Evolutionary conservation across 805 yeast genomes (phyloP).

Genomic region (Kazachstania psychrophila): DNA sequence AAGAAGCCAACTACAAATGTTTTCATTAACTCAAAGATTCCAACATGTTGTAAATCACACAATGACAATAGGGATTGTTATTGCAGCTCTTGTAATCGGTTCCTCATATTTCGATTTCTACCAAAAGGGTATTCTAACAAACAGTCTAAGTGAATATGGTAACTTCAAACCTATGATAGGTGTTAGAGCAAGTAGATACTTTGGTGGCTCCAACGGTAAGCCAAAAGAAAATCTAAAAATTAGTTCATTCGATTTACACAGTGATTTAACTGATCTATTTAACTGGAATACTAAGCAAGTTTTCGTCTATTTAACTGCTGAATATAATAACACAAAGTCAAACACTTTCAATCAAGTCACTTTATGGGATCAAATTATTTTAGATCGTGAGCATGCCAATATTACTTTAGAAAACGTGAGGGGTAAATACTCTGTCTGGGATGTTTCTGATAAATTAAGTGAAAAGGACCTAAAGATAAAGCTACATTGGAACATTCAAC

Average conservation of each 20-base stretch:
- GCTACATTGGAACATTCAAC: slow-evolving; percentile 89
- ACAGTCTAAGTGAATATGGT: slow-evolving; percentile 32
- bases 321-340: slow-evolving; percentile 44
- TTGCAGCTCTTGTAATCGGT: slow-evolving; percentile 40
- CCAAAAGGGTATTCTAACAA: slow-evolving; percentile 35
- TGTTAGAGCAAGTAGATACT: slow-evolving; percentile 47
- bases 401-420: slow-evolving; percentile 43
- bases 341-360: slow-evolving; percentile 57
- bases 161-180: slow-evolving; percentile 34
- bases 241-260: slow-evolving; percentile 61
- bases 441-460: slow-evolving; percentile 49
- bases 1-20: no score
- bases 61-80: slow-evolving; percentile 40
- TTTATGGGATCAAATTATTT: slow-evolving; percentile 84
- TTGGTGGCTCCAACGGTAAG: slow-evolving; percentile 56
- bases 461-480: slow-evolving; percentile 58
- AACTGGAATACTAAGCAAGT: slow-evolving; percentile 97
- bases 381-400: slow-evolving; percentile 46
- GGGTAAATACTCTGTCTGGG: slow-evolving; percentile 84
- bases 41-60: slow-evolving; percentile 48
- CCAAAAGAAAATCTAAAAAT: slow-evolving; percentile 72
- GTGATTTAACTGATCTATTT: slow-evolving; percentile 71
- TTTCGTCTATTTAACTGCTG: slow-evolving; percentile 85
- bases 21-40: slow-evolving; percentile 35
- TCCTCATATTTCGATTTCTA: slow-evolving; percentile 44